phyloP scores from a whole-genome alignment of 1,139 yeast species.

The Hansenula sp. region DNA sequence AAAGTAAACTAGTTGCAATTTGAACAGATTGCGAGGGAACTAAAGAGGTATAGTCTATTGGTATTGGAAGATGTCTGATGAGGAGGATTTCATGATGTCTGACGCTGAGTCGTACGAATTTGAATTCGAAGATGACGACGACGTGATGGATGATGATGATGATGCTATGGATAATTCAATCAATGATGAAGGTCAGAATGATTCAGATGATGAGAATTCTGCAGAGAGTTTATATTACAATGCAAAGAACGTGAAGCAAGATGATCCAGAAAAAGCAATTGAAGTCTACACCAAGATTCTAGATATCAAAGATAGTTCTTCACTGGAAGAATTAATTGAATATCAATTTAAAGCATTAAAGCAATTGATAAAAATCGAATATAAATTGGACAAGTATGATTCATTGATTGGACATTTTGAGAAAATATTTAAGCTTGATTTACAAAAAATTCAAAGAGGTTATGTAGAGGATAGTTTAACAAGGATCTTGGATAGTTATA shows the following conservation, averaged over 20 bases:
- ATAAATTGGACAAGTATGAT: slow-evolving; percentile 30
- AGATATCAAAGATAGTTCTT: slow-evolving; percentile 1
- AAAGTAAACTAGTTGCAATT: no score
- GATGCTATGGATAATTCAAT: slow-evolving; percentile 27
- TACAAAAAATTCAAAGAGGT: slow-evolving; percentile 29
- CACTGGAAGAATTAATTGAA: slow-evolving; percentile 9
- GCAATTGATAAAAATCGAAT: slow-evolving; percentile 57
- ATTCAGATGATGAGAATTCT: slow-evolving; percentile 14
- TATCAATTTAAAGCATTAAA: slow-evolving; percentile 55
- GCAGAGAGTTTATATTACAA: slow-evolving; percentile 55
- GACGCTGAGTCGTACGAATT: slow-evolving; percentile 58
- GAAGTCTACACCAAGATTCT: slow-evolving; percentile 14
- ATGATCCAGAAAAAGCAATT: slow-evolving; percentile 46
- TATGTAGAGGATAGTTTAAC: slow-evolving; percentile 63
- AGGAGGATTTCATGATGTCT: slow-evolving; percentile 46
- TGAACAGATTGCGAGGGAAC: no score
- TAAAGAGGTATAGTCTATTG: no score
- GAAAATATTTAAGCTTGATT: slow-evolving; percentile 28
- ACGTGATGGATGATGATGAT: slow-evolving; percentile 24
- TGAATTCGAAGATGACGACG: slow-evolving; percentile 50
- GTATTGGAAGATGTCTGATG: slow-evolving; percentile 42
- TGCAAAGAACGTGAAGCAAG: slow-evolving; percentile 63
- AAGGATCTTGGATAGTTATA: slow-evolving; percentile 46
- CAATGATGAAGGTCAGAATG: slow-evolving; percentile 40
- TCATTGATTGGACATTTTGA: slow-evolving; percentile 31